A percentile compares a stretch with the other conserved stretches of the same genome.
phyloP scores from a whole-genome alignment of 2,329 filamentous ascomycete species.

The Fusarium falciforme region DNA sequence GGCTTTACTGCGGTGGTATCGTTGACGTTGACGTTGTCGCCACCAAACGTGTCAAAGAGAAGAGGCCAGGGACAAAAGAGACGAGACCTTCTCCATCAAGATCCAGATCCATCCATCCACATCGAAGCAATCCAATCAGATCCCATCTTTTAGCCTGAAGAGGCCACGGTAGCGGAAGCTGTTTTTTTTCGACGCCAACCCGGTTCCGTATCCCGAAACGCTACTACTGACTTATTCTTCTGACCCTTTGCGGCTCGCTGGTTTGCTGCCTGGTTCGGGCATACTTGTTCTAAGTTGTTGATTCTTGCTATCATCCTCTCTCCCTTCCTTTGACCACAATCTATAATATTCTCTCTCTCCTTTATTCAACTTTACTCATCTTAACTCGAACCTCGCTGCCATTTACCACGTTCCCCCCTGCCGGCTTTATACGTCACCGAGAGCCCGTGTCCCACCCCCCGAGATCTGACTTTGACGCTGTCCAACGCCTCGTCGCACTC shows the following conservation, averaged over 20 bases:
- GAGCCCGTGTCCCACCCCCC: slow-evolving; percentile 19
- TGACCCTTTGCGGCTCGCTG: slow-evolving; percentile 23
- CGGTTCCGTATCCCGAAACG: slow-evolving; percentile 29
- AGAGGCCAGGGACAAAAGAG: slow-evolving; percentile 11
- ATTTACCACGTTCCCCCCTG: slow-evolving; percentile 7
- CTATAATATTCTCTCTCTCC: slow-evolving; percentile 1
- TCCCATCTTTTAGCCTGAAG: slow-evolving; percentile 13
- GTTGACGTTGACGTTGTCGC: slow-evolving; percentile 4
- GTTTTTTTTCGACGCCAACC: slow-evolving; percentile 28
- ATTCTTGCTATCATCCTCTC: slow-evolving; percentile 19
- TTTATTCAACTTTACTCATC: background rate
- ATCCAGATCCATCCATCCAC: slow-evolving; percentile 28
- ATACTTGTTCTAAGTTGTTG: slow-evolving; percentile 1
- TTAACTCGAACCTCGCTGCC: background rate
- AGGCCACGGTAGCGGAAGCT: slow-evolving; percentile 40
- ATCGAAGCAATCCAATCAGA: slow-evolving; percentile 26
- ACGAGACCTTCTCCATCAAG: slow-evolving; percentile 23
- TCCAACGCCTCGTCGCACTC: slow-evolving; percentile 33
- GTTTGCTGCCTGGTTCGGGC: slow-evolving; percentile 14
- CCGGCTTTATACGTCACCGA: slow-evolving; percentile 28
- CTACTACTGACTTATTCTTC: slow-evolving; percentile 3
- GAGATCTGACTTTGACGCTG: slow-evolving; percentile 38
- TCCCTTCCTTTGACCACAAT: slow-evolving; percentile 7
- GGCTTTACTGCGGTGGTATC: background rate
- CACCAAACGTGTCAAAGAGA: slow-evolving; percentile 14